Evolutionary conservation across 139 green algal species (phyloP).

Genomic region (Parachlorella kessleri): DNA sequence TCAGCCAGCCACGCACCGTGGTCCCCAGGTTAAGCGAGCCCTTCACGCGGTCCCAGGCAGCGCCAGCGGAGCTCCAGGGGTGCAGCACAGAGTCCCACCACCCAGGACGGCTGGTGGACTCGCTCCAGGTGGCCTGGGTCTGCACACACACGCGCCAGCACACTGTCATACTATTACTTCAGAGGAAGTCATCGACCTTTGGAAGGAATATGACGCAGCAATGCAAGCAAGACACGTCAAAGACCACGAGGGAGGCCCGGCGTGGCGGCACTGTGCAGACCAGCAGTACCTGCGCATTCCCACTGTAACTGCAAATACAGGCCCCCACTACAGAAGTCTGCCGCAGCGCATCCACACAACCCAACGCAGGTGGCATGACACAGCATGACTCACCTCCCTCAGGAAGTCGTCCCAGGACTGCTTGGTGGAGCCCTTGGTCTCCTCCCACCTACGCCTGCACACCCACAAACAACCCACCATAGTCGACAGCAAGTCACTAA

Average conservation of each 20-base stretch:
- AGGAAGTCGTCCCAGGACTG: slow-evolving; percentile 18
- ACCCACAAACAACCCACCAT: neutral
- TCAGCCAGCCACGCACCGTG: neutral
- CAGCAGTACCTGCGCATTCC: neutral
- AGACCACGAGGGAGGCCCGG: neutral
- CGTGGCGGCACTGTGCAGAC: neutral
- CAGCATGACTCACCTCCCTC: slow-evolving; percentile 1
- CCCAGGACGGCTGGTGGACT: neutral
- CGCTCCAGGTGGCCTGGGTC: slow-evolving; percentile 12
- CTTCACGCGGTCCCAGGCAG: slow-evolving; percentile 22
- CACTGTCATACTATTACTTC: too few relatives aligned
- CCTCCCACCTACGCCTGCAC: neutral
- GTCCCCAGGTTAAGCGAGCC: neutral
- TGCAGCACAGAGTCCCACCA: slow-evolving; percentile 26
- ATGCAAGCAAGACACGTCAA: neutral
- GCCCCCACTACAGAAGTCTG: neutral
- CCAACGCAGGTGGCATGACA: neutral
- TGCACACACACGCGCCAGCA: too few relatives aligned
- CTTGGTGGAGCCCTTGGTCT: slow-evolving; percentile 14
- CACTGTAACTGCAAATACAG: neutral
- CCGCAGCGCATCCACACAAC: neutral
- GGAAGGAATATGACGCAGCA: neutral
- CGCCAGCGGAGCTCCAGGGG: slow-evolving; percentile 20
- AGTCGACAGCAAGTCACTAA: neutral
- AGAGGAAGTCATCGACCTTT: too few relatives aligned